A percentile compares a stretch with the other conserved stretches of the same genome.
phyloP scores from a whole-genome alignment of 1,139 yeast genomes.

The Blastobotrys buckinghamii region DNA sequence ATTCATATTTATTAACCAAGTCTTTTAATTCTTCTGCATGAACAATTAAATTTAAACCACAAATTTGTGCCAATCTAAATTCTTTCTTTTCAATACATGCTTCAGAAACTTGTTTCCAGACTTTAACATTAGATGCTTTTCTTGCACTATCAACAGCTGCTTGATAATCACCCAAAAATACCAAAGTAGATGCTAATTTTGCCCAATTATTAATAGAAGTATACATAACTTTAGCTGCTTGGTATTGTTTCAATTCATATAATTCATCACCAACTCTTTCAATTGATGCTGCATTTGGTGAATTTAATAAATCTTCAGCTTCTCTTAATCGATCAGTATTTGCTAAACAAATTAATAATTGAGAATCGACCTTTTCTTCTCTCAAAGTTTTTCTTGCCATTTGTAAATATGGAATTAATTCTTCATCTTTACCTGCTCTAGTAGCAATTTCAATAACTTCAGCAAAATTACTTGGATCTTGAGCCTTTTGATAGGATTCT shows the following conservation, averaged over 20 bases:
- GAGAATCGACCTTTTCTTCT: slow-evolving; percentile 91
- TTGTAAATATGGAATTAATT: slow-evolving; percentile 73
- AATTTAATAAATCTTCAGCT: slow-evolving; percentile 76
- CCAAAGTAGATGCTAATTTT: slow-evolving; percentile 91
- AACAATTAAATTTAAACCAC: slow-evolving; percentile 94
- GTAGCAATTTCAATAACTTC: slow-evolving; percentile 94
- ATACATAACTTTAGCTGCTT: slow-evolving; percentile 87
- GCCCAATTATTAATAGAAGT: slow-evolving; percentile 89
- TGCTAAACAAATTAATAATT: slow-evolving; percentile 83
- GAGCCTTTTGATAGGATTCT: slow-evolving; percentile 74
- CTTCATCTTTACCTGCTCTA: slow-evolving; percentile 95
- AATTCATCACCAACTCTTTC: slow-evolving; percentile 90
- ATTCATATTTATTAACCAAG: slow-evolving; percentile 79
- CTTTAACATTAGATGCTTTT: slow-evolving; percentile 89
- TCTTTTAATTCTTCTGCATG: slow-evolving; percentile 97
- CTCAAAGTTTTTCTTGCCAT: slow-evolving; percentile 95
- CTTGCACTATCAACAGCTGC: slow-evolving; percentile 98
- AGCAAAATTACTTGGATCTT: slow-evolving; percentile 84
- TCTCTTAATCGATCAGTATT: slow-evolving; percentile 68
- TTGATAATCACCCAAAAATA: slow-evolving; percentile 86
- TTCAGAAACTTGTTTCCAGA: slow-evolving; percentile 96
- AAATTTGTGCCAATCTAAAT: slow-evolving; percentile 94
- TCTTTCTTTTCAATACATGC: slow-evolving; percentile 96
- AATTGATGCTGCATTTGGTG: slow-evolving; percentile 89
- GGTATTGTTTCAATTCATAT: slow-evolving; percentile 74